Base-by-base conservation (phyloP, 768 basidiomycete genomes). In the Artomyces pyxidatus region DNA sequence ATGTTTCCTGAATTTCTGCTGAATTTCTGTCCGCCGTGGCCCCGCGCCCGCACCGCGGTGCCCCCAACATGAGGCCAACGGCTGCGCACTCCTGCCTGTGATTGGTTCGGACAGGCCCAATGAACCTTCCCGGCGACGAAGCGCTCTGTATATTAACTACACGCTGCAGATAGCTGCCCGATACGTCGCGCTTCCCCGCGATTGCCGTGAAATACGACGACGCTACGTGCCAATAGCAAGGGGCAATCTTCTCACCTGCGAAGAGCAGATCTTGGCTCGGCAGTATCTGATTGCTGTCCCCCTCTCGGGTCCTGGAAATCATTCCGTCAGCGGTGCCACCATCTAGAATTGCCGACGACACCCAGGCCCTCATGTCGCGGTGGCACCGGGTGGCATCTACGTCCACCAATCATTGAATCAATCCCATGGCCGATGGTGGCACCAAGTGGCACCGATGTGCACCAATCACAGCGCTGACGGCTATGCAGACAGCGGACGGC, bases 81-180 rank as follows among this genome's bases (percentile, higher is more conserved):
- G 12, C 5, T 35, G 12, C 17, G 32, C 32, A 12, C 14, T 35
- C 17, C 4, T 17, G 32, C 32, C 32, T n/a, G 32, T 35, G 32
- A 35, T 35, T 35, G 32, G 32, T 17, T 1, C 7, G 14, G 14
- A 35, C 17, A 35, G 4, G 32, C 17, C 17, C 32, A 12, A 14
- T 35, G 7, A 17, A 3, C 32, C 32, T 35, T 35, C 32, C n/a
- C 32, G n/a, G 32, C 17, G 32, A 12, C 32, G 7, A 35, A 35
- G 12, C 32, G 32, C 12, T 35, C 14, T 17, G 32, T 35, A 12
- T 35, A 35, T 35, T 35, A 7, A 35, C 40, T 41, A 62, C 61
- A 53, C 48, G 59, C 48, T 58, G 58, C 54, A n/a, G 11, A 17
- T 48, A 23, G 47, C 48, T 37, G 12, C 59, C 63, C 61, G 30